phyloP scores from a whole-genome alignment of 1,139 yeast species.

The Candida sp. region DNA sequence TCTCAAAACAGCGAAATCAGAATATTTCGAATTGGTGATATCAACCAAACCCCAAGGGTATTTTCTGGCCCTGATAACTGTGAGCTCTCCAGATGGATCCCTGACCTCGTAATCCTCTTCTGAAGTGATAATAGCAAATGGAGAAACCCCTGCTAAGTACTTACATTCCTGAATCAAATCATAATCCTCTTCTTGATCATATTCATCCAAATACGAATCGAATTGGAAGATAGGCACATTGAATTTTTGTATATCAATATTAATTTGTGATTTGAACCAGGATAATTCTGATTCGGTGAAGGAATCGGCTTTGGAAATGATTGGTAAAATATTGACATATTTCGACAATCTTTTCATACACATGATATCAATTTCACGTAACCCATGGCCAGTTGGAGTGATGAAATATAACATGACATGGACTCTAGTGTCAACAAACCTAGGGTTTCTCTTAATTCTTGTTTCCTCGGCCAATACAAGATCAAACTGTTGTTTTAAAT shows the following conservation, averaged over 20 bases:
- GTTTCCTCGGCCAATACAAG: slow-evolving; percentile 90
- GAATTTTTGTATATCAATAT: slow-evolving; percentile 72
- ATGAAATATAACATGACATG: slow-evolving; percentile 71
- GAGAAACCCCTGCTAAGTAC: slow-evolving; percentile 70
- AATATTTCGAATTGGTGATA: slow-evolving; percentile 73
- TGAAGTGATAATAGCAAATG: slow-evolving; percentile 87
- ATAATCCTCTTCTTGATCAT: slow-evolving; percentile 57
- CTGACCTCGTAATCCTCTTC: slow-evolving; percentile 46
- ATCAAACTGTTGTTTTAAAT: slow-evolving; percentile 87
- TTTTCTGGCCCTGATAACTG: slow-evolving; percentile 68
- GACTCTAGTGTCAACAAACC: slow-evolving; percentile 74
- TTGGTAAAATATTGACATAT: slow-evolving; percentile 85
- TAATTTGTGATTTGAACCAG: slow-evolving; percentile 49
- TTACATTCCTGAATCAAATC: slow-evolving; percentile 83
- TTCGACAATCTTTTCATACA: slow-evolving; percentile 75
- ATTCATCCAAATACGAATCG: slow-evolving; percentile 41
- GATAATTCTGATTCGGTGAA: slow-evolving; percentile 74
- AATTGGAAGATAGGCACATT: slow-evolving; percentile 85
- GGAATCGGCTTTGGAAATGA: slow-evolving; percentile 84
- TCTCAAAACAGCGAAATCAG: slow-evolving; percentile 82
- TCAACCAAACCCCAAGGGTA: slow-evolving; percentile 96
- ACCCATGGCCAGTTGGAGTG: slow-evolving; percentile 76
- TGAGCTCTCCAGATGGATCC: slow-evolving; percentile 54
- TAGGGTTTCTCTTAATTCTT: slow-evolving; percentile 82
- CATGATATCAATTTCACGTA: slow-evolving; percentile 71